These are phyloP conservation scores for Acarospora socialis DNA, from an alignment of 2,329 filamentous ascomycete genomes.

Conservation along the genomic window DNA sequence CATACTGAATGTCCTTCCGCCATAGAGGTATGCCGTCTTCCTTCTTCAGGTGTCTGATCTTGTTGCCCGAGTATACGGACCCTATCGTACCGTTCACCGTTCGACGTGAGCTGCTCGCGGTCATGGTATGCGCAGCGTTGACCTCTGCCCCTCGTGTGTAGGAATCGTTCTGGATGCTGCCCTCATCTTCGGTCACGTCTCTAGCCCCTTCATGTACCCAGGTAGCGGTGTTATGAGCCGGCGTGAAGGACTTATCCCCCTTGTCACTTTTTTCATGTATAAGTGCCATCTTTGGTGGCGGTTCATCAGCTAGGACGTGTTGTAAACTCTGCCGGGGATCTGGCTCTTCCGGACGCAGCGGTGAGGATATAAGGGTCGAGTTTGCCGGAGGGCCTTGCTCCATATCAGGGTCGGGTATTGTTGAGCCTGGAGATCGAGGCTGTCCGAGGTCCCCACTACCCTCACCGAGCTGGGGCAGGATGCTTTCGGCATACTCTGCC, in stretches of 20 bases:
- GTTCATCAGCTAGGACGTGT: constrained; percentile 9
- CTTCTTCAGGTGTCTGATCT: constrained; percentile 53
- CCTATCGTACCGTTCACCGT: constrained; percentile 52
- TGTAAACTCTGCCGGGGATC: constrained; percentile 13
- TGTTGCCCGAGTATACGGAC: constrained; percentile 53
- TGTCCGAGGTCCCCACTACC: neutral
- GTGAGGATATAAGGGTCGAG: constrained; percentile 4
- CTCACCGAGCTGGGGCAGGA: neutral
- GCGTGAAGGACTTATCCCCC: constrained; percentile 3
- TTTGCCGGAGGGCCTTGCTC: neutral
- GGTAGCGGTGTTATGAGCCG: constrained; percentile 8
- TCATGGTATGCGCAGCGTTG: constrained; percentile 22
- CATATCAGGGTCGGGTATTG: constrained; percentile 4
- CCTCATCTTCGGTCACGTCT: constrained; percentile 7
- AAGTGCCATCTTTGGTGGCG: too few species aligned
- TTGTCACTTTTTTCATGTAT: too few species aligned
- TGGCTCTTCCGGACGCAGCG: constrained; percentile 7
- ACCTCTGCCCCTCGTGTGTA: constrained; percentile 20
- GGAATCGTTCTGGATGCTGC: constrained; percentile 11
- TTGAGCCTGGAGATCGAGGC: constrained; percentile 5
- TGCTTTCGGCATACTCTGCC: too few species aligned
- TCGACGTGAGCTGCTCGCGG: constrained; percentile 38
- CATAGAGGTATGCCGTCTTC: constrained; percentile 52
- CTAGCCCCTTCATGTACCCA: constrained; percentile 12
- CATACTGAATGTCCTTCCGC: constrained; percentile 53